phyloP scores from a whole-genome alignment of 2,329 filamentous ascomycete species.

The Coleophoma crateriformis region DNA sequence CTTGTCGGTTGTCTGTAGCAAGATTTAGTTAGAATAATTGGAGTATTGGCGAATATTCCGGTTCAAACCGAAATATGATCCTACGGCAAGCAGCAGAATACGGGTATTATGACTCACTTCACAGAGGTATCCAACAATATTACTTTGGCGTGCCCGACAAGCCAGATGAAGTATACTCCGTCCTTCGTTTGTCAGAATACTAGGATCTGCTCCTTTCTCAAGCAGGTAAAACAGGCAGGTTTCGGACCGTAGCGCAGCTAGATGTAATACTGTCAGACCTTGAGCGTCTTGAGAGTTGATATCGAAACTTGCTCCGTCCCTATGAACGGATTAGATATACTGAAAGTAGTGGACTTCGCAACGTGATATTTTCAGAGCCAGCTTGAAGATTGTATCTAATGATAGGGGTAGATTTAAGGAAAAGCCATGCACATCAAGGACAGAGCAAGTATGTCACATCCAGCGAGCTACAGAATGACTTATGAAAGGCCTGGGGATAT shows the following conservation, averaged over 20 bases:
- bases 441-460: no score
- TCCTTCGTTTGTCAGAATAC: conserved; percentile 22
- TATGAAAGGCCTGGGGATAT: not conserved
- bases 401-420: not conserved
- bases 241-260: conserved; percentile 17
- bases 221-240: conserved; percentile 24
- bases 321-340: not conserved
- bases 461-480: no score
- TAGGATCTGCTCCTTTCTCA: conserved; percentile 29
- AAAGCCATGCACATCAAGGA: not conserved
- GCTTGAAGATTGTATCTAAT: not conserved
- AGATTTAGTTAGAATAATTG: not conserved
- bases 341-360: no score
- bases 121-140: conserved; percentile 25
- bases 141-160: conserved; percentile 25
- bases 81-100: not conserved
- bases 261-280: conserved; percentile 17
- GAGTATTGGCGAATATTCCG: not conserved
- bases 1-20: not conserved
- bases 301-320: conserved; percentile 1
- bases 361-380: no score
- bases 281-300: conserved; percentile 9
- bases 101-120: not conserved
- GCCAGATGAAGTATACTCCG: conserved; percentile 35
- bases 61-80: no score